These are phyloP conservation scores for Ustilago sp. DNA, from an alignment of 1,284 basidiomycete genomes.

Conservation along the genomic window DNA sequence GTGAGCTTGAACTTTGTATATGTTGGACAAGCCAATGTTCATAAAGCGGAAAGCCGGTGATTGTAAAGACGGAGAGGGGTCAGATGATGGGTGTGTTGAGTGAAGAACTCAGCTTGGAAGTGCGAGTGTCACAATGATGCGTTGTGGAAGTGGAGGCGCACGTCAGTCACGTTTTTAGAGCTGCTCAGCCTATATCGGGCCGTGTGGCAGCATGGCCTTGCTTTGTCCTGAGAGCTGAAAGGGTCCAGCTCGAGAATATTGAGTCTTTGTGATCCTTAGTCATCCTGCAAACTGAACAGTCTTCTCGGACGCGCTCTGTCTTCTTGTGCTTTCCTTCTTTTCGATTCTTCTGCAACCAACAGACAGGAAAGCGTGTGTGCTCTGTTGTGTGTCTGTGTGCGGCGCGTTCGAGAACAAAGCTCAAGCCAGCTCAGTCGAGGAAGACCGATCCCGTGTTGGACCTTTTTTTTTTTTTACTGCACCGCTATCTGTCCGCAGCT, in stretches of 20 bases:
- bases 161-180: slow-evolving; percentile 19
- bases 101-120: slow-evolving; percentile 3
- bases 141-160: slow-evolving; percentile 32
- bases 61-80: too few species aligned
- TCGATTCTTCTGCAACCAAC: slow-evolving; percentile 34
- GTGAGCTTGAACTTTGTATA: background rate
- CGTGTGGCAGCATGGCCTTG: background rate
- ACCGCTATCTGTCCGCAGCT: slow-evolving; percentile 1
- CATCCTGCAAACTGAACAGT: slow-evolving; percentile 10
- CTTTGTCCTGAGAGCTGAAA: background rate
- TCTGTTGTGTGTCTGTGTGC: background rate
- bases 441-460: slow-evolving; percentile 1
- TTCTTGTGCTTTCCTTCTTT: slow-evolving; percentile 26
- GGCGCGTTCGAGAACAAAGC: too few species aligned
- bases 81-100: too few species aligned
- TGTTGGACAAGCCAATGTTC: background rate
- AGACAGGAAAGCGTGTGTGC: slow-evolving; percentile 3
- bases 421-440: background rate
- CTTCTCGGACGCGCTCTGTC: slow-evolving; percentile 4
- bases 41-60: background rate
- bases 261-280: slow-evolving; percentile 19
- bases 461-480: background rate
- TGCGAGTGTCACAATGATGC: background rate
- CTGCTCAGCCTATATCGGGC: slow-evolving; percentile 1
- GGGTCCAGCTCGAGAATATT: slow-evolving; percentile 9